These are phyloP conservation scores for Canavalia ensiformis DNA, from an alignment of 306 rosid species.

Conservation along the genomic window DNA sequence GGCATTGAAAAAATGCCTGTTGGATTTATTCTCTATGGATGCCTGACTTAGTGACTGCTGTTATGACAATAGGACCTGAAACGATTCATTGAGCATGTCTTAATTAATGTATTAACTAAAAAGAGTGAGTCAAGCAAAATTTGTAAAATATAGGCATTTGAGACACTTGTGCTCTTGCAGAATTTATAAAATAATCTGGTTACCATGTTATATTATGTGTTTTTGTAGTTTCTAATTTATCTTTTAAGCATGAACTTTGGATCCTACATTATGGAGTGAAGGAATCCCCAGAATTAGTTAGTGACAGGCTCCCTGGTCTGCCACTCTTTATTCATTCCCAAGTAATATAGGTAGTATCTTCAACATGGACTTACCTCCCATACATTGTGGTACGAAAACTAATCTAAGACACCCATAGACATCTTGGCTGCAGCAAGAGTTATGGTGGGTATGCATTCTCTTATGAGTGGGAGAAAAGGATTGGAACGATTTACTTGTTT, in stretches of 20 bases:
- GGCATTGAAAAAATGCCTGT: neutral
- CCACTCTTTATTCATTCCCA: constrained; percentile 1
- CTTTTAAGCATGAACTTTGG: neutral
- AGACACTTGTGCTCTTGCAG: neutral
- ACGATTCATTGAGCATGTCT: neutral
- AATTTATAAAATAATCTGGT: neutral
- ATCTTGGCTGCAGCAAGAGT: constrained; percentile 5
- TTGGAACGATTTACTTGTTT: constrained; percentile 18
- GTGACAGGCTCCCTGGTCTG: neutral
- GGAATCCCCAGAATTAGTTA: neutral
- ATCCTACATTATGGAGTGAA: neutral
- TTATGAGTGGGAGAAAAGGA: neutral
- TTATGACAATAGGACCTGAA: neutral
- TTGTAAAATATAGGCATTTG: neutral
- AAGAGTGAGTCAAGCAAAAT: neutral
- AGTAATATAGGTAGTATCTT: neutral
- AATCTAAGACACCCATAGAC: neutral
- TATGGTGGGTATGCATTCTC: constrained; percentile 19
- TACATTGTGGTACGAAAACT: neutral
- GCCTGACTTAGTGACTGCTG: neutral
- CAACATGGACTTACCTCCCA: neutral
- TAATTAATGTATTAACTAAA: too few species aligned
- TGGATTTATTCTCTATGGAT: neutral
- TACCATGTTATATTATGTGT: neutral
- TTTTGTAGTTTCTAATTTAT: neutral